A percentile compares a stretch with the other conserved stretches of the same genome.
Conservation (phyloP, 257 asterid species). For the Lycium barbarum region DNA sequence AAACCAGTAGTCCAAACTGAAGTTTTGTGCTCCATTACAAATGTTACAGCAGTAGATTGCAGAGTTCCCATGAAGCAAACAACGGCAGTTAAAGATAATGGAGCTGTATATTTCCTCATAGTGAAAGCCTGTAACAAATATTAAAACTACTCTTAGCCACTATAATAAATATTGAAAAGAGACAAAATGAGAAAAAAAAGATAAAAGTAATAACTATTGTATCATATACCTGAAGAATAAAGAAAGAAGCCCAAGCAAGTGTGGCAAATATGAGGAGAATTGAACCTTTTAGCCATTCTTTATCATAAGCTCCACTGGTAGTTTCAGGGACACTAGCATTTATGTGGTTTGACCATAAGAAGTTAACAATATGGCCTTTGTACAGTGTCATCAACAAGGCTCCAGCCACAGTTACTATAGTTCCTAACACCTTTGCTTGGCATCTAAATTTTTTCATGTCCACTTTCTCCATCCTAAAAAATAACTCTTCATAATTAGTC, state of each 20-base stretch:
- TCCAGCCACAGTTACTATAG: constrained; percentile 68
- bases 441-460: constrained; percentile 65
- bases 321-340: background rate
- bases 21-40: constrained; percentile 77
- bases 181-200: no score
- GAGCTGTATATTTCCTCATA: constrained; percentile 73
- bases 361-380: constrained; percentile 73
- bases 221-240: constrained; percentile 71
- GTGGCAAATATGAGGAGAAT: constrained; percentile 88
- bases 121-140: constrained; percentile 58
- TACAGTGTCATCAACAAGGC: constrained; percentile 93
- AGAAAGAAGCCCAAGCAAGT: constrained; percentile 94
- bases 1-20: constrained; percentile 83
- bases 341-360: constrained; percentile 60
- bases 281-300: constrained; percentile 87
- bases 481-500: no score
- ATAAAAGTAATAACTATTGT: background rate
- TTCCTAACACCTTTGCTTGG: constrained; percentile 84
- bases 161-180: no score
- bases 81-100: constrained; percentile 69
- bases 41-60: constrained; percentile 81
- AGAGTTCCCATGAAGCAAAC: constrained; percentile 96
- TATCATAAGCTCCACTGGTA: constrained; percentile 42
- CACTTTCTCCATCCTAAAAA: constrained; percentile 73
- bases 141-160: no score